Conservation (phyloP, 169 alveolate species). For the Plasmodium inui region DNA sequence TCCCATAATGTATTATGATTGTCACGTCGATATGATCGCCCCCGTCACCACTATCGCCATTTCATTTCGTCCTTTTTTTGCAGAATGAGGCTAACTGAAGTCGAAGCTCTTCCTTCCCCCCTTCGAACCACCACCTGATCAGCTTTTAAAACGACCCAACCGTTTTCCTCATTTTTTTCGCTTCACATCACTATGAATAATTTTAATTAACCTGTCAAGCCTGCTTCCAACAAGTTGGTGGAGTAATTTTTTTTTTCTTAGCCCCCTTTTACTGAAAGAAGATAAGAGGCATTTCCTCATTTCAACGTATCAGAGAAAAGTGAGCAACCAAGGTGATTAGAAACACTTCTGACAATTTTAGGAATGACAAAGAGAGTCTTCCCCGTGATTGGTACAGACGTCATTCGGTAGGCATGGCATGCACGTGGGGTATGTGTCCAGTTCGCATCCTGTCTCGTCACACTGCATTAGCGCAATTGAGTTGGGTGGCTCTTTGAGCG, state of each 20-base stretch:
- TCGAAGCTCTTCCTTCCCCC: background rate
- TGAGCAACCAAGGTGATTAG: background rate
- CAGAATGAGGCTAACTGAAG: background rate
- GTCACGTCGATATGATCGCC: background rate
- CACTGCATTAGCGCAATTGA: background rate
- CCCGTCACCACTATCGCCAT: background rate
- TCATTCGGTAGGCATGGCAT: background rate
- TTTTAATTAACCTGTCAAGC: background rate
- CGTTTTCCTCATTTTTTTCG: background rate
- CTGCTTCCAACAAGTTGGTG: background rate
- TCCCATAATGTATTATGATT: background rate
- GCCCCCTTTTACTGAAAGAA: background rate
- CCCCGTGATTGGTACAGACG: background rate
- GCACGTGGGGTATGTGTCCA: background rate
- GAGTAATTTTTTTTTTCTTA: background rate
- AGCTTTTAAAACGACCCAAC: background rate
- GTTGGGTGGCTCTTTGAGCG: background rate
- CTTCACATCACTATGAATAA: background rate
- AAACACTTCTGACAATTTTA: background rate
- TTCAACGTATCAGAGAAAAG: background rate
- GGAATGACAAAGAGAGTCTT: background rate
- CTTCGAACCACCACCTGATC: background rate
- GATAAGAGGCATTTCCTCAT: background rate
- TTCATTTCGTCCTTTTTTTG: background rate
- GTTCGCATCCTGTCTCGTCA: background rate